Evolutionary conservation across 306 rosid genomes (phyloP).

Genomic region (Gleditsia sinensis): DNA sequence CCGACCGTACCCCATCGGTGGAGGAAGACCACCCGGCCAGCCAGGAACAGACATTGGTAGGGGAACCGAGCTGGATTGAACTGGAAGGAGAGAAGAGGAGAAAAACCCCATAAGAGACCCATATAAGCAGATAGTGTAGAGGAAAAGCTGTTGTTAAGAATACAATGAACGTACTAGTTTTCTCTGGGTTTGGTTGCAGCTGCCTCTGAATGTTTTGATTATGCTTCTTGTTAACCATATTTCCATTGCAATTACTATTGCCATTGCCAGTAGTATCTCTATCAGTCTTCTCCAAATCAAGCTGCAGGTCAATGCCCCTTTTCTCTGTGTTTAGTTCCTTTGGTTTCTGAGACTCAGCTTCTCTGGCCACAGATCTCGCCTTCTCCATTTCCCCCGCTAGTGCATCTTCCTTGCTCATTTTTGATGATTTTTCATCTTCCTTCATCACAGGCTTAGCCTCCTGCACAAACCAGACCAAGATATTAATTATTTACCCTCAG

Average conservation of each 20-base stretch:
- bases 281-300: slow-evolving; percentile 79
- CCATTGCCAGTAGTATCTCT: slow-evolving; percentile 43
- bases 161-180: slow-evolving; percentile 51
- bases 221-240: slow-evolving; percentile 47
- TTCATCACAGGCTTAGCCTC: slow-evolving; percentile 56
- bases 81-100: slow-evolving; percentile 38
- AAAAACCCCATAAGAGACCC: slow-evolving; percentile 32
- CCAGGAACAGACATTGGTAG: slow-evolving; percentile 74
- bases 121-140: not conserved
- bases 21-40: slow-evolving; percentile 91
- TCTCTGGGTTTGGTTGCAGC: slow-evolving; percentile 52
- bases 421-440: slow-evolving; percentile 61
- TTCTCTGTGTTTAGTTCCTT: slow-evolving; percentile 46
- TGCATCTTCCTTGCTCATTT: slow-evolving; percentile 55
- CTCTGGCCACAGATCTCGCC: slow-evolving; percentile 46
- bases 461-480: slow-evolving; percentile 43
- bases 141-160: no score
- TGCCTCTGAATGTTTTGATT: slow-evolving; percentile 50
- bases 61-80: slow-evolving; percentile 65
- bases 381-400: slow-evolving; percentile 55
- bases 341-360: slow-evolving; percentile 52
- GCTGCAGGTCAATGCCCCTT: slow-evolving; percentile 61
- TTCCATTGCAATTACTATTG: no score
- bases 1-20: slow-evolving; percentile 86
- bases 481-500: not conserved